phyloP scores from a whole-genome alignment of 345 rosid genomes.

The Eucalyptus urophylla region DNA sequence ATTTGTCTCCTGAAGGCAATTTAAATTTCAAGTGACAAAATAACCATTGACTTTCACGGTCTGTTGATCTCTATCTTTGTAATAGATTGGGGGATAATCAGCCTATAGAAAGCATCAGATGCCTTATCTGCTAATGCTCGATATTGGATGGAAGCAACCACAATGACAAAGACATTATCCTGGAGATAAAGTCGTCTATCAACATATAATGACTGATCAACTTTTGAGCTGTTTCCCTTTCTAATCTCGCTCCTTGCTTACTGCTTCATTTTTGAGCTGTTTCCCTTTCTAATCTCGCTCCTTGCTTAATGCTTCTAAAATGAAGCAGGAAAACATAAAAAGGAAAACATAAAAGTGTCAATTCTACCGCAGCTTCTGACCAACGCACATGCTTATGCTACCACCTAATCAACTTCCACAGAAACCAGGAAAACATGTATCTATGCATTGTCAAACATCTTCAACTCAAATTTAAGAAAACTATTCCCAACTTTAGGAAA shows the following conservation, averaged over 20 bases:
- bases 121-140: constrained; percentile 25
- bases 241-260: not conserved
- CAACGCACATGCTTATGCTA: not conserved
- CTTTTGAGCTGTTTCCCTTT: not conserved
- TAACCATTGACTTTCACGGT: not conserved
- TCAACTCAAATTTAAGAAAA: not conserved
- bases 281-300: too few relatives aligned
- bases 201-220: not conserved
- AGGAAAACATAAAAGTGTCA: not conserved
- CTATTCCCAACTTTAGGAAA: not conserved
- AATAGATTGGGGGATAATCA: too few relatives aligned
- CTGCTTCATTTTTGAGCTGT: too few relatives aligned
- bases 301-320: not conserved
- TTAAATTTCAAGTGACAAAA: not conserved
- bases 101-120: constrained; percentile 20
- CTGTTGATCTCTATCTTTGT: not conserved
- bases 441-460: not conserved
- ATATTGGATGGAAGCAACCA: constrained; percentile 30
- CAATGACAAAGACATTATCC: constrained; percentile 32
- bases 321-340: not conserved
- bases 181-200: not conserved
- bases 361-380: not conserved
- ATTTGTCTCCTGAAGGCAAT: not conserved
- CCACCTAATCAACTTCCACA: not conserved
- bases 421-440: not conserved